Percentiles rank a stretch among this genome's conserved stretches.
Conservation (phyloP, 2,329 filamentous ascomycete genomes). For the Diaporthe vaccinii region DNA sequence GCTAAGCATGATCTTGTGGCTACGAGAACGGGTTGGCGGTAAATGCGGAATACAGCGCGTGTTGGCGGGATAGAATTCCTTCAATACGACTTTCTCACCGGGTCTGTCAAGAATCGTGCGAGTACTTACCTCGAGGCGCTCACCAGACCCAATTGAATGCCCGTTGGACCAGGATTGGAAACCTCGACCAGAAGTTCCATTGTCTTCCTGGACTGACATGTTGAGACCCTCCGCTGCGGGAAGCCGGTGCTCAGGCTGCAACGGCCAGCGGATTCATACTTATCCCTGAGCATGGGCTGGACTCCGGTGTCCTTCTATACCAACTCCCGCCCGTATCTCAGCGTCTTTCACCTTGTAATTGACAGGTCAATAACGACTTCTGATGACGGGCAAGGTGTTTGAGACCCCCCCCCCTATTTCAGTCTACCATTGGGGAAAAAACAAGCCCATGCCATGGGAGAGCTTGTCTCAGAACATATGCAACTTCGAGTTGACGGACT, state of each 20-base stretch:
- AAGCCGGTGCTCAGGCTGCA: neutral
- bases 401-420: neutral
- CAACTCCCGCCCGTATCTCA: too few species aligned
- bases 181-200: neutral
- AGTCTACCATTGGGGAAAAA: too few species aligned
- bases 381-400: too few species aligned
- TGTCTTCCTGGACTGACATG: too few species aligned
- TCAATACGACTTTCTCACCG: neutral
- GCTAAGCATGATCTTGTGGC: neutral
- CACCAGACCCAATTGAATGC: neutral
- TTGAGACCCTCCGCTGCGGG: neutral
- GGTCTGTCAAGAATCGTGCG: neutral
- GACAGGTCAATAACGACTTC: neutral
- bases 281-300: neutral
- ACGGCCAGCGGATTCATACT: neutral
- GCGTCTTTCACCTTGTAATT: neutral
- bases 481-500: neutral
- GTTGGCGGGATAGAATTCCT: neutral
- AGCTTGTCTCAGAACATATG: neutral
- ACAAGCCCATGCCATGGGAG: neutral
- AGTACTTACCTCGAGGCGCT: neutral
- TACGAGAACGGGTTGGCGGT: neutral
- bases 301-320: neutral
- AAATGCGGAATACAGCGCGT: neutral
- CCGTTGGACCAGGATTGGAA: neutral